Conservation (phyloP, 805 yeast species). For the Candida arabinofermentans region DNA sequence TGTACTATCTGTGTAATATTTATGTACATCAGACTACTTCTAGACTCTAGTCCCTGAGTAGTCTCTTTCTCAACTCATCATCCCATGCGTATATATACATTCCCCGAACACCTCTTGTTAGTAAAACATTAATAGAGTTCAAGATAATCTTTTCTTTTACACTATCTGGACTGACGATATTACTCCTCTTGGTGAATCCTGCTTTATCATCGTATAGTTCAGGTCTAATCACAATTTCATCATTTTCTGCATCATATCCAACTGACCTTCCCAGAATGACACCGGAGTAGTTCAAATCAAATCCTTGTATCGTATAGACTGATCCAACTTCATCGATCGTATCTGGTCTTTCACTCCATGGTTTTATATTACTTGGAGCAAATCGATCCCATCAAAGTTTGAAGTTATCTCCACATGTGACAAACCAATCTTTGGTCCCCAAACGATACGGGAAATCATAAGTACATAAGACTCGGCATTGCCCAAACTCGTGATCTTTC, state of each 20-base stretch:
- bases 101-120: constrained; percentile 44
- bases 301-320: constrained; percentile 46
- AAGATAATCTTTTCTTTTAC: constrained; percentile 39
- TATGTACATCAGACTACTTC: neutral
- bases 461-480: constrained; percentile 40
- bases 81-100: constrained; percentile 41
- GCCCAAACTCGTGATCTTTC: constrained; percentile 33
- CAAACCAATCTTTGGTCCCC: constrained; percentile 43
- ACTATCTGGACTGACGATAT: constrained; percentile 32
- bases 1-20: too few relatives aligned
- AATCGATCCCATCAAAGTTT: constrained; percentile 45
- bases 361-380: constrained; percentile 35
- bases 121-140: constrained; percentile 41
- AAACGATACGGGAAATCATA: constrained; percentile 45
- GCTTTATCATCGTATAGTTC: constrained; percentile 43
- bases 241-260: constrained; percentile 34
- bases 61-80: constrained; percentile 32
- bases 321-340: constrained; percentile 46
- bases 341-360: constrained; percentile 44
- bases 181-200: constrained; percentile 40
- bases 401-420: constrained; percentile 38
- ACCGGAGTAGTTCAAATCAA: constrained; percentile 44
- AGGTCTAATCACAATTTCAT: constrained; percentile 32
- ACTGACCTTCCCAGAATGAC: constrained; percentile 42
- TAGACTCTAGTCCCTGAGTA: constrained; percentile 8